Evolutionary conservation across 2,329 filamentous ascomycete species (phyloP).

Genomic region (Fragosphaeria purpurea): DNA sequence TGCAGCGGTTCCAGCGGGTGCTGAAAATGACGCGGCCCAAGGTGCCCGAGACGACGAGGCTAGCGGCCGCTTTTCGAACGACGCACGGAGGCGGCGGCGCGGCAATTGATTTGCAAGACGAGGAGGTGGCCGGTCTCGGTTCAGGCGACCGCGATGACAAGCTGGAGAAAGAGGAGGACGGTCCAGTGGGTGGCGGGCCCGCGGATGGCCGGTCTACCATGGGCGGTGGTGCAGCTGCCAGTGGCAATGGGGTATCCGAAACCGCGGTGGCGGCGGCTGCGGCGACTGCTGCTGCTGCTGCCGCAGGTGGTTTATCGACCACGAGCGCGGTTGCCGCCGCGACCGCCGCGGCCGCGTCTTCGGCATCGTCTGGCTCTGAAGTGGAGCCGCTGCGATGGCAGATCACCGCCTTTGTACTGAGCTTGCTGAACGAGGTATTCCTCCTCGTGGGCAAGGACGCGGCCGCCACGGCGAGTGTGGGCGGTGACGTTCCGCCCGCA

Average conservation of each 20-base stretch:
- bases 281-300: neutral
- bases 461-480: conserved; percentile 57
- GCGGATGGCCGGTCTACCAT: no score
- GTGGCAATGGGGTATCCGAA: neutral
- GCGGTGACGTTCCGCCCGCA: conserved; percentile 45
- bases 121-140: conserved; percentile 91
- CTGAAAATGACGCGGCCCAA: conserved; percentile 77
- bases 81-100: conserved; percentile 33
- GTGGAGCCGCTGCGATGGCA: conserved; percentile 94
- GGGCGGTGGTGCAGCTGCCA: neutral
- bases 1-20: conserved; percentile 78
- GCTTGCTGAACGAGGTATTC: conserved; percentile 76
- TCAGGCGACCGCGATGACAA: conserved; percentile 47
- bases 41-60: conserved; percentile 38
- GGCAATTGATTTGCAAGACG: conserved; percentile 77
- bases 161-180: conserved; percentile 22
- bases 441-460: conserved; percentile 69
- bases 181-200: conserved; percentile 13
- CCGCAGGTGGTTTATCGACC: neutral
- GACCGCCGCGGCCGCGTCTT: neutral
- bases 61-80: conserved; percentile 12
- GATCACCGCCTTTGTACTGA: conserved; percentile 87
- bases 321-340: neutral
- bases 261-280: neutral
- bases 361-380: conserved; percentile 41